Percentiles rank a stretch among this genome's conserved stretches.
These are phyloP conservation scores for Manihot esculenta DNA, from an alignment of 441 rosid genomes.

Conservation along the genomic window DNA sequence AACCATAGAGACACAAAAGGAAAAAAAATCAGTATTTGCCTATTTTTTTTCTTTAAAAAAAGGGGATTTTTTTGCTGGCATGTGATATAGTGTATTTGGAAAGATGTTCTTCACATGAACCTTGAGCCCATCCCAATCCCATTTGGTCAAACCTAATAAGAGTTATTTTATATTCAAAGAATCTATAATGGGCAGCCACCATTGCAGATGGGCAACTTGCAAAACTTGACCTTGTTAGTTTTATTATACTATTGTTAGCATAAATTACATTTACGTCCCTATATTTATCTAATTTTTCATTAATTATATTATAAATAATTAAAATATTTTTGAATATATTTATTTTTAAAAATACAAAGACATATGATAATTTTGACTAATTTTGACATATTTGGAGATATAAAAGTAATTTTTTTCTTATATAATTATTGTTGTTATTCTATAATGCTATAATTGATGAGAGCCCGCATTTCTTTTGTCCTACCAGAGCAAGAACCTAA, in stretches of 20 bases:
- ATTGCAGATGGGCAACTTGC: conserved; percentile 7
- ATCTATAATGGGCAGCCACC: conserved; percentile 6
- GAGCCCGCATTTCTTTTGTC: background rate
- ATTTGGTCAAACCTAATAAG: conserved; percentile 10
- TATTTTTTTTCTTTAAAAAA: too few species aligned
- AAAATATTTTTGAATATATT: too few species aligned
- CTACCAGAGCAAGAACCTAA: background rate
- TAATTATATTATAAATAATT: too few species aligned
- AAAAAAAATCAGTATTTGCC: background rate
- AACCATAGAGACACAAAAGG: background rate
- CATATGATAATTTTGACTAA: too few species aligned
- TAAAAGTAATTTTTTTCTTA: too few species aligned
- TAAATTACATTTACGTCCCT: too few species aligned
- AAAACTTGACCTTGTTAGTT: background rate
- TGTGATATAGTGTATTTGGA: background rate
- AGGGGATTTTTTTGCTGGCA: conserved; percentile 8
- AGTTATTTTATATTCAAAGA: background rate
- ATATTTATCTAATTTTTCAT: too few species aligned
- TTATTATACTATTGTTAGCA: background rate
- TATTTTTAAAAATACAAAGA: too few species aligned
- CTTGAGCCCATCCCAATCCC: background rate
- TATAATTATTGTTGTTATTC: too few species aligned
- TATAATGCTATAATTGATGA: too few species aligned
- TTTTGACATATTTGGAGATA: too few species aligned
- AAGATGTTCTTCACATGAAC: conserved; percentile 7